A percentile compares a stretch with the other conserved stretches of the same genome.
Evolutionary conservation across 495 filamentous ascomycete genomes (phyloP).

Genomic region (Terfezia claveryi): DNA sequence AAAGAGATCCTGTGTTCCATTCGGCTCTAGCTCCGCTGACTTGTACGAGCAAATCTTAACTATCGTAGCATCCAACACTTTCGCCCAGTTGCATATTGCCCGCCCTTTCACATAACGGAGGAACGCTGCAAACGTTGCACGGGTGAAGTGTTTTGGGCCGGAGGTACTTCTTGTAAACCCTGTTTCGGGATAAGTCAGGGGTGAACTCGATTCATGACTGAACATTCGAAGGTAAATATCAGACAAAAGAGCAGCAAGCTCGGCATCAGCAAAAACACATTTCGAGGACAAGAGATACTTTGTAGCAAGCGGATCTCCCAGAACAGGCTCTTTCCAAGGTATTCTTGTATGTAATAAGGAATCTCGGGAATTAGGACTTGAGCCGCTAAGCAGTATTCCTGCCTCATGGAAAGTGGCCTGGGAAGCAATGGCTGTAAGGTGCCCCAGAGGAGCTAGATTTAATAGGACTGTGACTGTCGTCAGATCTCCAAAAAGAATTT

Average conservation of each 20-base stretch:
- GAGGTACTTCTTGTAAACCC: background rate
- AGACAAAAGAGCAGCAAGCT: slow-evolving; percentile 22
- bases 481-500: slow-evolving; percentile 25
- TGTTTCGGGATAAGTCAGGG: background rate
- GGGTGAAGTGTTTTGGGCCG: slow-evolving; percentile 19
- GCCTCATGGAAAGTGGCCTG: slow-evolving; percentile 13
- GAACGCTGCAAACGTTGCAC: slow-evolving; percentile 23
- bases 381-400: slow-evolving; percentile 12
- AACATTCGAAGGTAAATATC: slow-evolving; percentile 27
- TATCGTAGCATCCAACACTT: slow-evolving; percentile 15
- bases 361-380: slow-evolving; percentile 2
- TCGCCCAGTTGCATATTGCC: slow-evolving; percentile 18
- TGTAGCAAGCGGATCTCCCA: slow-evolving; percentile 3
- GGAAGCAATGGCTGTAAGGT: slow-evolving; percentile 27
- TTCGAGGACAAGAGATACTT: slow-evolving; percentile 8
- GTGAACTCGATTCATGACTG: background rate
- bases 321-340: slow-evolving; percentile 14
- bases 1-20: slow-evolving; percentile 5
- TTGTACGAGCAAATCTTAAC: background rate
- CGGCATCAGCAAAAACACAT: slow-evolving; percentile 12
- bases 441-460: slow-evolving; percentile 27
- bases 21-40: background rate
- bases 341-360: slow-evolving; percentile 6
- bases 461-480: slow-evolving; percentile 27
- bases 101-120: slow-evolving; percentile 17